These are phyloP conservation scores for Thoreauomyces humboldtii DNA, from an alignment of 192 early-diverging fungal species.

Conservation along the genomic window DNA sequence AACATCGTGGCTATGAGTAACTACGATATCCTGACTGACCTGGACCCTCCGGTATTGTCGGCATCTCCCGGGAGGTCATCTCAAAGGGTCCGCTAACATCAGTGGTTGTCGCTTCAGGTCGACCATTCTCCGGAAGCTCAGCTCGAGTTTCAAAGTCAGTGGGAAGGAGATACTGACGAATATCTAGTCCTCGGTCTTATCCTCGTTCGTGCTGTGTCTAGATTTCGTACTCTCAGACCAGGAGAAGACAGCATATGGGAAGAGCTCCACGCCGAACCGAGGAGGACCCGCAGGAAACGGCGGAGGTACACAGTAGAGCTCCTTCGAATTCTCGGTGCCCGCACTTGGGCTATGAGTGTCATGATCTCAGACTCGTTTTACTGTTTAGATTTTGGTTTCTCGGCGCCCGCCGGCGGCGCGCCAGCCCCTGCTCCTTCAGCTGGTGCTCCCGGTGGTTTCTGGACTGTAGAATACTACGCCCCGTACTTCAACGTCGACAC, in stretches of 20 bases:
- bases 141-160: slow-evolving; percentile 53
- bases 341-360: not conserved
- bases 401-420: slow-evolving; percentile 4
- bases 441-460: slow-evolving; percentile 53
- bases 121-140: slow-evolving; percentile 43
- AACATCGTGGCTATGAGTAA: no score
- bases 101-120: no score
- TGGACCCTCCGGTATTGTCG: no score
- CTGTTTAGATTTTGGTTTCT: slow-evolving; percentile 7
- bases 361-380: not conserved
- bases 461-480: slow-evolving; percentile 87
- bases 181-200: not conserved
- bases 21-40: no score
- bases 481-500: slow-evolving; percentile 94
- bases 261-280: not conserved
- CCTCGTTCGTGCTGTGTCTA: not conserved
- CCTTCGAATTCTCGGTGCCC: not conserved
- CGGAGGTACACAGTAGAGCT: no score
- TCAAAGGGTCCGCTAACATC: no score
- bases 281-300: not conserved
- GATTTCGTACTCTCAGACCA: slow-evolving; percentile 57
- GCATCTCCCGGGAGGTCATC: no score
- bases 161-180: not conserved
- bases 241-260: slow-evolving; percentile 29
- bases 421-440: slow-evolving; percentile 23